A percentile compares a stretch with the other conserved stretches of the same genome.
Evolutionary conservation across 768 basidiomycete species (phyloP).

Genomic region (Tulasnella calospora): DNA sequence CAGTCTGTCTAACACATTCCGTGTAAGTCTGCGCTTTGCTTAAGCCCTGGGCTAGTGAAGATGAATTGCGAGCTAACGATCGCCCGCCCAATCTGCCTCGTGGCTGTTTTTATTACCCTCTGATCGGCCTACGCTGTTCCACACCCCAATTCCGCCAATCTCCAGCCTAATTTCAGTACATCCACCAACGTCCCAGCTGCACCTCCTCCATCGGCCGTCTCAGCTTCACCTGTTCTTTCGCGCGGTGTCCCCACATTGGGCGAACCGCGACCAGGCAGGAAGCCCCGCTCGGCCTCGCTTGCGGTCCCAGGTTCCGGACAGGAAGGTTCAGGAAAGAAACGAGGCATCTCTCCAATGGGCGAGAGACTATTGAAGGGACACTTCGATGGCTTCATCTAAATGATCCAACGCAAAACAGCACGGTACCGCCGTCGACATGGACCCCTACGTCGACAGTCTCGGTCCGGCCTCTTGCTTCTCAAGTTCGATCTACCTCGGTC

Average conservation of each 20-base stretch:
- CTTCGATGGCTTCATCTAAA: slow-evolving; percentile 64
- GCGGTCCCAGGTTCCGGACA: slow-evolving; percentile 3
- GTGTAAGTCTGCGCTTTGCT: slow-evolving; percentile 14
- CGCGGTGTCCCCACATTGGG: slow-evolving; percentile 7
- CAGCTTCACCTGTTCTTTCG: neutral
- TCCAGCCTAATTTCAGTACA: neutral
- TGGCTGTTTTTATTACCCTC: neutral
- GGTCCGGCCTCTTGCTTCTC: neutral
- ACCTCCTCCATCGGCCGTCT: slow-evolving; percentile 19
- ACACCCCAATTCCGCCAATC: neutral
- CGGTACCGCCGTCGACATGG: neutral
- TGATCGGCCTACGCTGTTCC: neutral
- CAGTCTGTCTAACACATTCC: slow-evolving; percentile 17
- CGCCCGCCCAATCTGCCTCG: neutral
- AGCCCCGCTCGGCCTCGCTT: slow-evolving; percentile 1
- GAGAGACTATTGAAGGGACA: slow-evolving; percentile 87
- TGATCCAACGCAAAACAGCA: neutral
- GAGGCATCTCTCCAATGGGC: slow-evolving; percentile 43
- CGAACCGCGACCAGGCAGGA: neutral
- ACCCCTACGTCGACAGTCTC: neutral
- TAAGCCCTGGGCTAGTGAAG: neutral
- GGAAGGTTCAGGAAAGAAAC: slow-evolving; percentile 24
- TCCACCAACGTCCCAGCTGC: slow-evolving; percentile 6
- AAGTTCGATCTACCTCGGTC: neutral
- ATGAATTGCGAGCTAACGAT: slow-evolving; percentile 6